Percentiles rank a stretch among this genome's conserved stretches.
These are phyloP conservation scores for Saccharomyces hybrid DNA, from an alignment of 1,139 yeast genomes.

Conservation along the genomic window DNA sequence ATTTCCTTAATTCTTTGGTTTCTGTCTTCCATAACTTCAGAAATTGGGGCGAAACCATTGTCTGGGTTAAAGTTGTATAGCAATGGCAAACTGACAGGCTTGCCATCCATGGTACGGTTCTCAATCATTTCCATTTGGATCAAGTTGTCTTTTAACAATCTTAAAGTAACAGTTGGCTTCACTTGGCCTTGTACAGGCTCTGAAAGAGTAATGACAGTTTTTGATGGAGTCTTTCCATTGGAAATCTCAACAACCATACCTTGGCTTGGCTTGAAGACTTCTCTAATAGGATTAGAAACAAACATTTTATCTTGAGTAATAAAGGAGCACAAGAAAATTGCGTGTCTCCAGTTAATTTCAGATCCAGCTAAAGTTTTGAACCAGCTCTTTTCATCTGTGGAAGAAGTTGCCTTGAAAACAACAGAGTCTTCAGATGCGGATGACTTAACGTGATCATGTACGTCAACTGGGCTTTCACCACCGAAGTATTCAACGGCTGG, in stretches of 20 bases:
- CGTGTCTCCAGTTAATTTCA: slow-evolving; percentile 81
- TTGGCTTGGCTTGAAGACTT: slow-evolving; percentile 66
- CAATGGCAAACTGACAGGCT: slow-evolving; percentile 68
- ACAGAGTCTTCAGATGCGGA: slow-evolving; percentile 34
- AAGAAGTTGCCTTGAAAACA: slow-evolving; percentile 44
- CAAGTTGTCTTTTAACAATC: slow-evolving; percentile 37
- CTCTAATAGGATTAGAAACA: slow-evolving; percentile 68
- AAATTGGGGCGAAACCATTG: slow-evolving; percentile 91
- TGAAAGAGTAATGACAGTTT: slow-evolving; percentile 54
- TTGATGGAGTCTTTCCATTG: slow-evolving; percentile 42
- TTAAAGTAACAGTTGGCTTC: slow-evolving; percentile 61
- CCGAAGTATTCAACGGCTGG: slow-evolving; percentile 90
- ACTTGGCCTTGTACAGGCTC: slow-evolving; percentile 70
- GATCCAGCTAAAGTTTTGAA: slow-evolving; percentile 73
- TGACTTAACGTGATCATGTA: slow-evolving; percentile 32
- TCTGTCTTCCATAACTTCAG: slow-evolving; percentile 84
- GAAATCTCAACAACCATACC: slow-evolving; percentile 54
- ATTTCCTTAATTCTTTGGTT: slow-evolving; percentile 88
- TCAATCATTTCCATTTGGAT: slow-evolving; percentile 76
- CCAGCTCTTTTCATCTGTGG: slow-evolving; percentile 58
- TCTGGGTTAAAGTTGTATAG: slow-evolving; percentile 71
- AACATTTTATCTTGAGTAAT: slow-evolving; percentile 81
- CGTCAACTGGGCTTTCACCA: slow-evolving; percentile 46
- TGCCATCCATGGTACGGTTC: slow-evolving; percentile 73
- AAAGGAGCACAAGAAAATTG: slow-evolving; percentile 70